Conservation (phyloP, 2,329 filamentous ascomycete genomes). For the Botrytis fabae region DNA sequence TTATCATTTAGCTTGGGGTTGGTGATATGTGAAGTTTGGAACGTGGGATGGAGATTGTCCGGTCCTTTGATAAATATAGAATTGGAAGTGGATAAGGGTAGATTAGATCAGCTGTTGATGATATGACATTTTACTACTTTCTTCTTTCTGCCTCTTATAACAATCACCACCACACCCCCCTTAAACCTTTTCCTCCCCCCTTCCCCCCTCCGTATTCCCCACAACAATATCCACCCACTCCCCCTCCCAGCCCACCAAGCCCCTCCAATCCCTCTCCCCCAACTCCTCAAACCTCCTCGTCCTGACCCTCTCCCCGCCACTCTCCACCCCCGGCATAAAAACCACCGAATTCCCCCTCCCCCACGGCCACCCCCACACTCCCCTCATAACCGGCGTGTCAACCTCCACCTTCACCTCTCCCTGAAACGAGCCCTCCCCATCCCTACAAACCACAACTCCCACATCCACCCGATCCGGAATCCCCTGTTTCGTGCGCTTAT, state of each 20-base stretch:
- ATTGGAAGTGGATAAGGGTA: too few relatives aligned
- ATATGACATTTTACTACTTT: too few relatives aligned
- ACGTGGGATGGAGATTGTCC: too few relatives aligned
- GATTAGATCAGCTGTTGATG: too few relatives aligned
- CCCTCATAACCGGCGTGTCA: conserved; percentile 29
- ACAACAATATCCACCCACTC: conserved; percentile 28
- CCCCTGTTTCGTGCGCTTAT: conserved; percentile 26
- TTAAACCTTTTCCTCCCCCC: not conserved
- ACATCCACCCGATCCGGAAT: conserved; percentile 30
- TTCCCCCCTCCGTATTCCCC: not conserved
- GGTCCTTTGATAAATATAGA: too few relatives aligned
- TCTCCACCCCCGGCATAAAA: conserved; percentile 25
- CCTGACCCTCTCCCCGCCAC: conserved; percentile 30
- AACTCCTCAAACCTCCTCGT: conserved; percentile 29
- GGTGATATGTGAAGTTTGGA: too few relatives aligned
- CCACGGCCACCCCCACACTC: conserved; percentile 27
- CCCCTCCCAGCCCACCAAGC: conserved; percentile 25
- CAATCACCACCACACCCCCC: too few relatives aligned
- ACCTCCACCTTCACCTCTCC: conserved; percentile 28
- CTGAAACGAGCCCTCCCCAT: conserved; percentile 20
- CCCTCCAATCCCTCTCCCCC: conserved; percentile 28
- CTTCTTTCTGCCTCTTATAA: too few relatives aligned
- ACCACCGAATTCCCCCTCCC: conserved; percentile 26
- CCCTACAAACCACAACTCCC: conserved; percentile 23
- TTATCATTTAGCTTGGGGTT: too few relatives aligned